A percentile compares a stretch with the other conserved stretches of the same genome.
phyloP scores from a whole-genome alignment of 192 early-diverging fungal species.

The Coemansia sp. region DNA sequence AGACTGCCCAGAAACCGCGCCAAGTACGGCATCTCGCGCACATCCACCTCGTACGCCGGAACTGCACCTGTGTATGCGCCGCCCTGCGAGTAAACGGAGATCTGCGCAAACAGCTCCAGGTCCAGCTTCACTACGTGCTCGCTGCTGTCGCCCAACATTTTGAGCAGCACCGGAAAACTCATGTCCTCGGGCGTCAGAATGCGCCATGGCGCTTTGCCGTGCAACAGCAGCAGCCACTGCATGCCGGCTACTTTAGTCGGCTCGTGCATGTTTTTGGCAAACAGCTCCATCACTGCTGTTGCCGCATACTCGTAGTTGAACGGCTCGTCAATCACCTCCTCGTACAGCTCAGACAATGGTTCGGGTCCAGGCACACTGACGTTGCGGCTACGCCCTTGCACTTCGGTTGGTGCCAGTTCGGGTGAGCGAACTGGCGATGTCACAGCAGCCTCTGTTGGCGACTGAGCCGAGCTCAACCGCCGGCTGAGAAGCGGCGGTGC shows the following conservation, averaged over 20 bases:
- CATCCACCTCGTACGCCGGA: slow-evolving; percentile 10
- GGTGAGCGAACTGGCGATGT: not conserved
- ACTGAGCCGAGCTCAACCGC: not conserved
- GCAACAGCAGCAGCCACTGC: slow-evolving; percentile 97
- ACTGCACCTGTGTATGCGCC: not conserved
- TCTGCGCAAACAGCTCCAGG: slow-evolving; percentile 91
- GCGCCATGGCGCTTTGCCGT: slow-evolving; percentile 83
- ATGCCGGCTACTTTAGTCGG: slow-evolving; percentile 88
- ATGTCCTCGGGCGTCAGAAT: slow-evolving; percentile 87
- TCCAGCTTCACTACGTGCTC: slow-evolving; percentile 94
- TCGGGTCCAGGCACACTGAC: not conserved
- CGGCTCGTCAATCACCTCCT: slow-evolving; percentile 51
- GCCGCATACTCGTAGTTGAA: slow-evolving; percentile 87
- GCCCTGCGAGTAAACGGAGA: slow-evolving; percentile 53
- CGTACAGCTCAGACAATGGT: not conserved
- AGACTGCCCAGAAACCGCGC: slow-evolving; percentile 85
- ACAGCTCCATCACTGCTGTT: slow-evolving; percentile 65
- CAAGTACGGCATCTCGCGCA: slow-evolving; percentile 59
- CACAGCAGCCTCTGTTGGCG: not conserved
- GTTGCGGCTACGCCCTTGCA: not conserved
- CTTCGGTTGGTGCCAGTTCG: not conserved
- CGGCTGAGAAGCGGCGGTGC: not conserved
- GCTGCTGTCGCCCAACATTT: slow-evolving; percentile 86
- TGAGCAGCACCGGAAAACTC: slow-evolving; percentile 83
- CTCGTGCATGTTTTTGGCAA: slow-evolving; percentile 79